phyloP scores from a whole-genome alignment of 192 early-diverging fungal genomes.

The Umbelopsis sp. region DNA sequence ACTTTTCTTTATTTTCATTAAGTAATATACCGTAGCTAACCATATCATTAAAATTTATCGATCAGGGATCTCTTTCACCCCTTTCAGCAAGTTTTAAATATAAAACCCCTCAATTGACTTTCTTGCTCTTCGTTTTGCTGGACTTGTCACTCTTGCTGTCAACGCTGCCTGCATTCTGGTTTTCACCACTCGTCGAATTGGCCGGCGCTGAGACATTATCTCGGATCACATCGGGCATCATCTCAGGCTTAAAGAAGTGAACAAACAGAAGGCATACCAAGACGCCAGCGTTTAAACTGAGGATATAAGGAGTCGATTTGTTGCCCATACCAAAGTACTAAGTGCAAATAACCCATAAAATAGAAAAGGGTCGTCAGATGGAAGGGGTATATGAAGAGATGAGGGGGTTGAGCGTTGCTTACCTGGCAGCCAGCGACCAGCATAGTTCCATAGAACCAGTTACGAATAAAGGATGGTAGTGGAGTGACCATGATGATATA shows the following conservation, averaged over 20 bases:
- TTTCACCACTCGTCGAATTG: neutral
- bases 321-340: slow-evolving; percentile 10
- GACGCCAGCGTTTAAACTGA: neutral
- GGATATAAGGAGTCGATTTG: slow-evolving; percentile 1
- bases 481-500: slow-evolving; percentile 4
- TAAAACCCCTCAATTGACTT: neutral
- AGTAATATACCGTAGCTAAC: no score
- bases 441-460: slow-evolving; percentile 19
- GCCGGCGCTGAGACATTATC: neutral
- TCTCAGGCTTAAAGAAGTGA: slow-evolving; percentile 3
- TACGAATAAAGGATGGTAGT: slow-evolving; percentile 1
- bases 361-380: neutral
- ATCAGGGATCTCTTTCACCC: no score
- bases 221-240: neutral
- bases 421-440: slow-evolving; percentile 6
- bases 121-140: neutral
- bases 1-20: no score
- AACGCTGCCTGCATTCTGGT: neutral
- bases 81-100: no score
- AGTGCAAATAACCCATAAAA: neutral
- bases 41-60: no score
- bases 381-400: neutral
- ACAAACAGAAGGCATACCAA: neutral
- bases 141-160: neutral
- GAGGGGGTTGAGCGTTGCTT: neutral